Evolutionary conservation across 306 rosid species (phyloP), one percentile per base, ranked within the genome.

Genomic region (Abrus pulchellus): DNA sequence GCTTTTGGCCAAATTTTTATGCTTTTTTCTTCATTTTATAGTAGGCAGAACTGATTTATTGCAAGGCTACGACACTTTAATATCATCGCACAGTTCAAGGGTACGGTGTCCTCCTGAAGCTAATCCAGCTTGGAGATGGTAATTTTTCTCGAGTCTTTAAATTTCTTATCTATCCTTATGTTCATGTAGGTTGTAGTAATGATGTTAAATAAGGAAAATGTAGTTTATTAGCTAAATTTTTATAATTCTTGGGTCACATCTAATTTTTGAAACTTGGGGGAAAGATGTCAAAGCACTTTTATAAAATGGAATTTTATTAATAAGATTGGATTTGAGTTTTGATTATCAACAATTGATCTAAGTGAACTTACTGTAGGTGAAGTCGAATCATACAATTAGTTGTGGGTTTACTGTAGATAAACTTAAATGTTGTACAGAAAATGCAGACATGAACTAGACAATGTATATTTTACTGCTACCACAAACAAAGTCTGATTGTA

Each of bases 121-220:
- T 49, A 89, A 88, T 86, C 92, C 95, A 29, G 48, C 90, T 38
- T 95, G 99, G 99, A 91, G 92, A 88, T 95, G 99, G 99, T 95
- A 93, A 85, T 32, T 64, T 62, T 80, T 72, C 12, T 40, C 4
- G 13, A 5, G 30, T 30, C 69, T 33, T 54, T 7, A 55, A 32
- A 74, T 59, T 54, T 78, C n/a, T 60, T 65, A 13, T 55, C 47
- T 56, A 40, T 40, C 55, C 7, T 72, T 4, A 45, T 69, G 34
- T 14, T 44, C n/a, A 2, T 53, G 48, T 36, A 44, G 6, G 70
- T 20, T 49, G 79, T 54, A 11, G 57, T 38, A 34, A 27, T 52
- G 30, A 14, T 82, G 32, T 75, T 69, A 50, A 33, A 40, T 29
- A 14, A 43, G 75, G 71, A 54, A 71, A 44, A 33, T 4, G 1